These are phyloP conservation scores for Delonix regia DNA, from an alignment of 306 rosid species.

Conservation along the genomic window DNA sequence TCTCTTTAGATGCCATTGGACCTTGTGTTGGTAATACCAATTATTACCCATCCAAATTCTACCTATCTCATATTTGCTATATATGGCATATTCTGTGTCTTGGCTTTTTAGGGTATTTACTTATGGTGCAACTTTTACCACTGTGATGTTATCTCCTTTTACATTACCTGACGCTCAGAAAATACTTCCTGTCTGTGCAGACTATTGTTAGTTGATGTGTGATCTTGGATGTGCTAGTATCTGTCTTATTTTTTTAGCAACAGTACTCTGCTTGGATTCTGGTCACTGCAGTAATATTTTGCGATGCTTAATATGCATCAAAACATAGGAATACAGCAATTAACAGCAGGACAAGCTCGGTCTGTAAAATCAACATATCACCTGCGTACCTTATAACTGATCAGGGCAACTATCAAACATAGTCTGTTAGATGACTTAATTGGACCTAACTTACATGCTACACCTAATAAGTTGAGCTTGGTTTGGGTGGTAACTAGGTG, in stretches of 20 bases:
- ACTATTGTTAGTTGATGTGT: constrained; percentile 1
- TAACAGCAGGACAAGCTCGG: constrained; percentile 4
- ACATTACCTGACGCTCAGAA: neutral
- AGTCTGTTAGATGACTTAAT: neutral
- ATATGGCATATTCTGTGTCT: neutral
- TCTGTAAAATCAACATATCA: neutral
- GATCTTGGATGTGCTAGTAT: constrained; percentile 4
- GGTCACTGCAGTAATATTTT: neutral
- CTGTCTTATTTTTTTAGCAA: neutral
- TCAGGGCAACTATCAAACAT: neutral
- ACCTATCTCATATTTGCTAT: neutral
- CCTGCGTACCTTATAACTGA: neutral
- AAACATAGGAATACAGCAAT: neutral
- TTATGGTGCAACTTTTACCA: too few species aligned
- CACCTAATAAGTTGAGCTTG: neutral
- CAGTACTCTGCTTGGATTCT: constrained; percentile 1
- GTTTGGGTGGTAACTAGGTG: neutral
- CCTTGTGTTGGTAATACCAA: neutral
- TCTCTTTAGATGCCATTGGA: neutral
- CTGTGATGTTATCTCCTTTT: neutral
- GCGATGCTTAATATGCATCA: neutral
- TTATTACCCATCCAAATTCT: neutral
- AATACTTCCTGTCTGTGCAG: neutral
- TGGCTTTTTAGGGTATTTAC: too few species aligned
- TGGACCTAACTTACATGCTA: constrained; percentile 1